Conservation (phyloP, 2,329 filamentous ascomycete genomes). For the Onygenales sp. region DNA sequence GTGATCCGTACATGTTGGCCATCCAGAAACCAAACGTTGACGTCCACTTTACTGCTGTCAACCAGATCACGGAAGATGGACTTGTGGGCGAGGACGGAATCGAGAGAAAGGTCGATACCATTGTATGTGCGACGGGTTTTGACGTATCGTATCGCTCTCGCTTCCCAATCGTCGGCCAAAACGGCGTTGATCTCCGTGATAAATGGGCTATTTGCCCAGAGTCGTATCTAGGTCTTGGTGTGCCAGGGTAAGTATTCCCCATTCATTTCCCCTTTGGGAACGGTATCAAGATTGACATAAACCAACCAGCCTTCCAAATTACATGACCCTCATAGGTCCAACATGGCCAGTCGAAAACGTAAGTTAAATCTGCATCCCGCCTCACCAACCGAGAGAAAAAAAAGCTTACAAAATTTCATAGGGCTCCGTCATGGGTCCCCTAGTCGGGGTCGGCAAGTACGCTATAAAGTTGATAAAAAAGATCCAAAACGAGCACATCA, state of each 20-base stretch:
- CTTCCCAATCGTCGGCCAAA: constrained; percentile 17
- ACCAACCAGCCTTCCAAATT: constrained; percentile 22
- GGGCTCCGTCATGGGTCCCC: constrained; percentile 16
- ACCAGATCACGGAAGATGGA: constrained; percentile 21
- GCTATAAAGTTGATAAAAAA: constrained; percentile 22
- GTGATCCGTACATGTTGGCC: constrained; percentile 44
- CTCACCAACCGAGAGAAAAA: background rate
- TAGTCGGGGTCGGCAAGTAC: constrained; percentile 18
- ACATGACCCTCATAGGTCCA: constrained; percentile 24
- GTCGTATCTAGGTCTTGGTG: constrained; percentile 16
- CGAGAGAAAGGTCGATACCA: constrained; percentile 16
- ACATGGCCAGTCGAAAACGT: constrained; percentile 38
- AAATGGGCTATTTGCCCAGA: constrained; percentile 15
- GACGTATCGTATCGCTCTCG: constrained; percentile 19
- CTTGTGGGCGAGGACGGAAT: constrained; percentile 14
- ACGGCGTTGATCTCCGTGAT: constrained; percentile 18
- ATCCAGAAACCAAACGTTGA: constrained; percentile 30
- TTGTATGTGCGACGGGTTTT: constrained; percentile 27
- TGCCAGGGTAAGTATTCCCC: constrained; percentile 15
- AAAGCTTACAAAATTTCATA: constrained; percentile 21
- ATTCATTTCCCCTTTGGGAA: constrained; percentile 11
- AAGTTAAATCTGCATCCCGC: constrained; percentile 11
- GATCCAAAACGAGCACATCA: constrained; percentile 24
- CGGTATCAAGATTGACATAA: constrained; percentile 14
- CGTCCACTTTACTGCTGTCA: constrained; percentile 23